A percentile compares a stretch with the other conserved stretches of the same genome.
These are phyloP conservation scores for Gossypium rotundifolium DNA, from an alignment of 345 rosid species.

Conservation along the genomic window DNA sequence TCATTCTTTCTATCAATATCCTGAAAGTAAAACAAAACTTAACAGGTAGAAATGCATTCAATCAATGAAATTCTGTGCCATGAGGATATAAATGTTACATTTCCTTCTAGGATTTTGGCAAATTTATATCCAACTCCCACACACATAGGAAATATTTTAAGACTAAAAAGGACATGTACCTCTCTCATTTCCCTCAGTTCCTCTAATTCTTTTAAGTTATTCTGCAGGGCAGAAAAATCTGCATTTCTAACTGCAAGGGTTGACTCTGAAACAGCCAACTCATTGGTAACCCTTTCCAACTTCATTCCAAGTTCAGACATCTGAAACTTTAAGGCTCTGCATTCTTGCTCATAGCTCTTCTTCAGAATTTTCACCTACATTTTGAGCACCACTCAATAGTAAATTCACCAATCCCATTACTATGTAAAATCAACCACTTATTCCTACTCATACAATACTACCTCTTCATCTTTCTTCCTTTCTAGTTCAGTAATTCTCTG, in stretches of 20 bases:
- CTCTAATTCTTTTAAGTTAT: conserved; percentile 74
- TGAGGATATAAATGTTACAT: neutral
- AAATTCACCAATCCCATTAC: conserved; percentile 11
- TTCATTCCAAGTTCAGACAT: conserved; percentile 66
- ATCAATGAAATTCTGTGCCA: neutral
- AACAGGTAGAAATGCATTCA: neutral
- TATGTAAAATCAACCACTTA: neutral
- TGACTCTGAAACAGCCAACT: conserved; percentile 48
- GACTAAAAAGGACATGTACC: conserved; percentile 33
- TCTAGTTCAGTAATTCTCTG: conserved; percentile 55
- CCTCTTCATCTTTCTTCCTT: conserved; percentile 73
- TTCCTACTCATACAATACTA: conserved; percentile 14
- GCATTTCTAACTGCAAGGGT: conserved; percentile 43
- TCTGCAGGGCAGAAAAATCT: conserved; percentile 52
- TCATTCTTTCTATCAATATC: conserved; percentile 96
- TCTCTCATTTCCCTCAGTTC: conserved; percentile 94
- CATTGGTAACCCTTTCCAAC: conserved; percentile 43
- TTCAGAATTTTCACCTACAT: conserved; percentile 49
- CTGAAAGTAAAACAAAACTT: conserved; percentile 30
- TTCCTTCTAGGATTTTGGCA: neutral
- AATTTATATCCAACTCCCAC: neutral
- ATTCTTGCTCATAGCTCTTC: conserved; percentile 62
- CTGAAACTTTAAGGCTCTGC: conserved; percentile 47
- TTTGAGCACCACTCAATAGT: conserved; percentile 40
- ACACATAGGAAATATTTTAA: neutral